Evolutionary conservation across 441 rosid species (phyloP), one percentile per base, ranked within the genome.

Genomic region (Populus hybrid): DNA sequence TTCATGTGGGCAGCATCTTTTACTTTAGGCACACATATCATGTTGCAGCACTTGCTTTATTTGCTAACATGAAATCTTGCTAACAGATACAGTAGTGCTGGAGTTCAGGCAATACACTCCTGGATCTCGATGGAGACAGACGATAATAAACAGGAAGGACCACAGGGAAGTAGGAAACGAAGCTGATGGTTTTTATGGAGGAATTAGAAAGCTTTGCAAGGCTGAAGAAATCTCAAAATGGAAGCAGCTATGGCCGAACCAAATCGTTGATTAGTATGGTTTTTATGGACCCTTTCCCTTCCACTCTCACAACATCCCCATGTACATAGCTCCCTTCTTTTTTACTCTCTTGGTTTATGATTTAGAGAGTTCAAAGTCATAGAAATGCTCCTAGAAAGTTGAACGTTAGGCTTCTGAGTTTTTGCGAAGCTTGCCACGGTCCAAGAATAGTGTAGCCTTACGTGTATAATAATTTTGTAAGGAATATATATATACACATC

Each of bases 161-260:
- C 97, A 90, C 81, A 83, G 80, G 69, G 95, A 94, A 89, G 89
- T 76, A 65, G 97, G 95, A 24, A 83, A 86, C 6, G 92, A 88
- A 79, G 87, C 71, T 1, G 82, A 79, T 68, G 98, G 97, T 1
- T 94, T 90, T 67, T 94, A 94, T 75, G 97, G 93, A 21, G 98
- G 98, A 73, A 86, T 94, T 18, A 86, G 93, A 83, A 90, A 90
- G 80, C 80, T 94, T 38, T 78, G 73, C 74, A 78, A 83, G 10
- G 82, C 87, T 35, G 86, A 89, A 42, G 98, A 91, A 78, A 86
- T 92, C 64, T 80, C 92, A 11, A 84, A 71, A 56, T 94, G 98
- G 98, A 91, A 85, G 81, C 69, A 74, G 40, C 83, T 88, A 53
- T 86, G 86, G 91, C 95, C 98, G 2, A 66, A 50, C 0, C 86